Conservation (phyloP, 805 yeast genomes). For the Candida nonsorbophila region DNA sequence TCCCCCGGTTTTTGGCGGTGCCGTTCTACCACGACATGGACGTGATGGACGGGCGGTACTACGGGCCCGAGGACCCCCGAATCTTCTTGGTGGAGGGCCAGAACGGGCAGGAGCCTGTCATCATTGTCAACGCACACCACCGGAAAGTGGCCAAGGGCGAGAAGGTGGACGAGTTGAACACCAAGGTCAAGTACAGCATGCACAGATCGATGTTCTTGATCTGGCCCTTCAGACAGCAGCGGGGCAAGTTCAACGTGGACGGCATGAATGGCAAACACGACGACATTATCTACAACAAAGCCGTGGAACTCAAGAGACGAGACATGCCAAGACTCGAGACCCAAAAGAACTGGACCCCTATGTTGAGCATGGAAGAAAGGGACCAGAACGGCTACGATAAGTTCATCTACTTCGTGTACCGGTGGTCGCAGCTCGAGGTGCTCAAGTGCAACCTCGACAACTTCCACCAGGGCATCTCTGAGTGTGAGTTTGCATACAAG, state of each 20-base stretch:
- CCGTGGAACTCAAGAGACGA: constrained; percentile 13
- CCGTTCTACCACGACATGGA: constrained; percentile 23
- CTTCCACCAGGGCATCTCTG: constrained; percentile 7
- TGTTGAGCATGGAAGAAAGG: constrained; percentile 20
- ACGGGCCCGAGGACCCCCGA: constrained; percentile 51
- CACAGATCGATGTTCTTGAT: constrained; percentile 26
- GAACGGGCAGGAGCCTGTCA: constrained; percentile 41
- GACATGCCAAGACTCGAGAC: constrained; percentile 6
- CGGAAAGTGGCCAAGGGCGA: constrained; percentile 8
- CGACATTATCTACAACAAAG: constrained; percentile 12
- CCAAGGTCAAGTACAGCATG: constrained; percentile 8
- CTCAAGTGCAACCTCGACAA: constrained; percentile 11
- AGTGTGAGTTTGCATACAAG: constrained; percentile 8
- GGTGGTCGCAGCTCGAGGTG: constrained; percentile 19
- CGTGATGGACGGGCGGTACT: constrained; percentile 12
- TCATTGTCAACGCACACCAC: constrained; percentile 34
- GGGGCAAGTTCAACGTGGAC: constrained; percentile 20
- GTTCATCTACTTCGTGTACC: constrained; percentile 23
- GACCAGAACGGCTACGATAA: constrained; percentile 19
- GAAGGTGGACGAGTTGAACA: constrained; percentile 11
- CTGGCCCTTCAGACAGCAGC: constrained; percentile 27
- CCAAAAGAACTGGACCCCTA: constrained; percentile 40
- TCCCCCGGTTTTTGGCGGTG: constrained; percentile 24
- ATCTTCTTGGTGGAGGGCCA: constrained; percentile 27
- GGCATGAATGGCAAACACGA: constrained; percentile 11